phyloP scores from a whole-genome alignment of 495 filamentous ascomycete genomes.

The Lophiostoma macrostomum region DNA sequence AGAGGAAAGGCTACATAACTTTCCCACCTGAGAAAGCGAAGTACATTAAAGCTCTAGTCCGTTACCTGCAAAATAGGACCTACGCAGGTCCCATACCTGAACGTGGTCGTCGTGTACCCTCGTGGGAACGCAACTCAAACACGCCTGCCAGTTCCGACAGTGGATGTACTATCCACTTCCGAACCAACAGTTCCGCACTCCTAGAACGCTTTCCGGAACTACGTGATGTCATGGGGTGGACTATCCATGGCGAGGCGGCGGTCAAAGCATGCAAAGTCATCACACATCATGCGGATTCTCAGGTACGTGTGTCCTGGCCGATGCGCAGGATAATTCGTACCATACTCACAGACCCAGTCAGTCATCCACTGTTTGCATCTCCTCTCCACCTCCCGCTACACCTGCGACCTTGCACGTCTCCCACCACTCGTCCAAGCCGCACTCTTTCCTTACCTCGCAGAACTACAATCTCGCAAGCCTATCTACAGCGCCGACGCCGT shows the following conservation, averaged over 20 bases:
- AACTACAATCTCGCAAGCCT: neutral
- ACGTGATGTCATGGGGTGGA: neutral
- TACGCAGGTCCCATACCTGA: too few relatives aligned
- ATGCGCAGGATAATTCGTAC: neutral
- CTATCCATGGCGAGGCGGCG: slow-evolving; percentile 3
- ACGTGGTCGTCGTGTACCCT: too few relatives aligned
- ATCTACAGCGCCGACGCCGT: neutral
- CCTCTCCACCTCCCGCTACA: neutral
- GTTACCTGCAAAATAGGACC: too few relatives aligned
- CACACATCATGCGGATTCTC: slow-evolving; percentile 6
- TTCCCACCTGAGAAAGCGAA: too few relatives aligned
- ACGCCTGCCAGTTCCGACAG: neutral
- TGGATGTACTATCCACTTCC: neutral
- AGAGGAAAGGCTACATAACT: too few relatives aligned
- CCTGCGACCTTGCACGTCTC: neutral
- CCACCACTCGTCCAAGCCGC: neutral
- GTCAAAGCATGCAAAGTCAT: slow-evolving; percentile 2
- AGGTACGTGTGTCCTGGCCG: neutral
- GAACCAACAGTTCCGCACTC: neutral
- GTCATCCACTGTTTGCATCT: neutral
- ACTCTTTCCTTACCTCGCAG: neutral
- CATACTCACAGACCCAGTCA: neutral
- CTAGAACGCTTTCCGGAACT: slow-evolving; percentile 2
- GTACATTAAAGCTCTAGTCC: too few relatives aligned
- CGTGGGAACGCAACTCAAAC: neutral